Evolutionary conservation across 306 rosid species (phyloP), one percentile per base, ranked within the genome.

Genomic region (Comarum palustre): DNA sequence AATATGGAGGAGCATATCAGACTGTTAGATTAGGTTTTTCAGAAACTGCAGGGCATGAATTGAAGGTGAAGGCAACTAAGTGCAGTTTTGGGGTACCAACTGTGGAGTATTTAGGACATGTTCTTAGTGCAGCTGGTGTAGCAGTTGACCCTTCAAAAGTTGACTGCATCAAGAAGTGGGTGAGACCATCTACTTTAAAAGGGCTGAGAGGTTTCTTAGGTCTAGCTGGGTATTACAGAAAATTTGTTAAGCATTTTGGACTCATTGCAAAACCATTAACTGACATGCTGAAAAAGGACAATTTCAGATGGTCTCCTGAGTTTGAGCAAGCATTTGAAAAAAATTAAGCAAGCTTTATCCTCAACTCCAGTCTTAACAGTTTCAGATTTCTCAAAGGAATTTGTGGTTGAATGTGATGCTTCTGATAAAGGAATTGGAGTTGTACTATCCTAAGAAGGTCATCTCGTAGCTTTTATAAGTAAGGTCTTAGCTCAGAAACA

Each of bases 81-180:
- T n/a, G 8, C 6, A 4, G 6, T 2, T 71, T 52, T 19, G 75
- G 17, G 0, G 47, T 31, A 48, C 0, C 4, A 4, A 0, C n/a
- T n/a, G 19, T 71, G 17, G 65, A 51, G 2, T 71, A 71, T 9
- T 13, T 71, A 2, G 75, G 75, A 0, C 75, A 71, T 14, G 11
- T 71, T 0, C 4, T 71, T 2, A 31, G 46, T 2, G 31, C 2
- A 0, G 34, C 32, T 0, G 65, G 69, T 6, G 24, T 34, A 0
- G 9, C 68, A 4, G 46, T 63, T 5, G 68, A 63, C 5, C 68
- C 20, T 4, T 19, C 22, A 2, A 63, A 63, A 9, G 6, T 63
- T 6, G 3, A 63, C 14, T 5, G 24, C 7, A 36, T 63, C 3
- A 8, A 11, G 8, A 42, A 17, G 4, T 63, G 47, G 47, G 22